A percentile compares a stretch with the other conserved stretches of the same genome.
Evolutionary conservation across 2,329 filamentous ascomycete species (phyloP).

Genomic region (Penicillium sp.): DNA sequence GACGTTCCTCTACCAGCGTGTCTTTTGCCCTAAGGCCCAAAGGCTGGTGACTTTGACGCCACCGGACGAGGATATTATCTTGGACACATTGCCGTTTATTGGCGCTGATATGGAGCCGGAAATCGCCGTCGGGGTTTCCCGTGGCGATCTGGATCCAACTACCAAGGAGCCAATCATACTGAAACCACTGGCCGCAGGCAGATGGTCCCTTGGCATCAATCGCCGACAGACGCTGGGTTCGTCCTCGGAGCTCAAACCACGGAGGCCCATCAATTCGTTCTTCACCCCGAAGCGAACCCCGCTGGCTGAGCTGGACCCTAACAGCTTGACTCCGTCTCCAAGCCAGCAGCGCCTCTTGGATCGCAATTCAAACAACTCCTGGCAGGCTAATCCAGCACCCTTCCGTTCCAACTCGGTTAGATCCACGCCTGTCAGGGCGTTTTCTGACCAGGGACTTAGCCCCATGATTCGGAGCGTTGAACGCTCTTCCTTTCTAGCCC

Average conservation of each 20-base stretch:
- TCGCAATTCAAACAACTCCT: conserved; percentile 52
- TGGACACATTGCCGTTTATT: conserved; percentile 74
- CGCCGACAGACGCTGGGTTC: conserved; percentile 42
- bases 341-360: conserved; percentile 59
- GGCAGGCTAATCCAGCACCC: conserved; percentile 52
- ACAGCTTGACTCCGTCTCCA: conserved; percentile 63
- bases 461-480: conserved; percentile 41
- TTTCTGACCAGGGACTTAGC: conserved; percentile 40
- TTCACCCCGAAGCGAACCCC: conserved; percentile 63
- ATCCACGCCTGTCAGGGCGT: conserved; percentile 35
- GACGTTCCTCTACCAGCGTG: conserved; percentile 91
- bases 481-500: conserved; percentile 40
- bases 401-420: conserved; percentile 35
- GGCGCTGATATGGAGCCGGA: conserved; percentile 67
- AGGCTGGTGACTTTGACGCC: conserved; percentile 72
- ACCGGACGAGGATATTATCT: conserved; percentile 59
- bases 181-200: conserved; percentile 32
- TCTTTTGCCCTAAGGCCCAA: conserved; percentile 74
- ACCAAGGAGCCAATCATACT: conserved; percentile 65
- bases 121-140: conserved; percentile 69
- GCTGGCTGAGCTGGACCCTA: conserved; percentile 64
- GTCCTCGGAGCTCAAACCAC: conserved; percentile 55
- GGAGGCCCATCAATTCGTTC: conserved; percentile 60
- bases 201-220: conserved; percentile 34
- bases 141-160: conserved; percentile 81